A percentile compares a stretch with the other conserved stretches of the same genome.
phyloP scores from a whole-genome alignment of 306 rosid species.

The Quercus aquifolioides region DNA sequence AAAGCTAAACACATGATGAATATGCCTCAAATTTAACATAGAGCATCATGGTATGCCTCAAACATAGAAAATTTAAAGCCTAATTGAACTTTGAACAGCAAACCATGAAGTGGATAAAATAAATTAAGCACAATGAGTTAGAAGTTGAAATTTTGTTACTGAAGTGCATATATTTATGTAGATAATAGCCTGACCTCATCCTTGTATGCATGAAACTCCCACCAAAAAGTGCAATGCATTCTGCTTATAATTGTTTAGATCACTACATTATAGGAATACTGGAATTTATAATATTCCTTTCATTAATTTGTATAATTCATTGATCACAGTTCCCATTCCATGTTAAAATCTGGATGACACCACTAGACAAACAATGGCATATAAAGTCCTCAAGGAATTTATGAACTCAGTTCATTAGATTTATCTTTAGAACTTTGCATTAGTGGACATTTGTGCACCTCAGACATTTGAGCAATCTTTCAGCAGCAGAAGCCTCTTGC shows the following conservation, averaged over 20 bases:
- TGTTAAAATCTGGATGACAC: not conserved
- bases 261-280: not conserved
- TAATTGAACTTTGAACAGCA: not conserved
- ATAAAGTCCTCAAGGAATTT: not conserved
- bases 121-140: not conserved
- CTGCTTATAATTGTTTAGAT: not conserved
- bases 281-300: not conserved
- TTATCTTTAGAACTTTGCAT: not conserved
- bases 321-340: not conserved
- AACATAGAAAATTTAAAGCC: not conserved
- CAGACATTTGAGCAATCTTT: conserved; percentile 33
- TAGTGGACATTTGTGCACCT: conserved; percentile 4
- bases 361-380: not conserved
- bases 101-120: not conserved
- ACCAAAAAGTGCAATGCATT: not conserved
- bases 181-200: not conserved
- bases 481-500: conserved; percentile 37
- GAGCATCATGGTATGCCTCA: not conserved
- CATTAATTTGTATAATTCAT: not conserved
- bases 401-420: not conserved
- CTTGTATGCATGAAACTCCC: not conserved
- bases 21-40: not conserved
- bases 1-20: not conserved
- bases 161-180: not conserved
- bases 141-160: not conserved